Percentiles rank a stretch among this genome's conserved stretches.
Evolutionary conservation across 2,329 filamentous ascomycete genomes (phyloP).

Genomic region (Triangularia verruculosa): DNA sequence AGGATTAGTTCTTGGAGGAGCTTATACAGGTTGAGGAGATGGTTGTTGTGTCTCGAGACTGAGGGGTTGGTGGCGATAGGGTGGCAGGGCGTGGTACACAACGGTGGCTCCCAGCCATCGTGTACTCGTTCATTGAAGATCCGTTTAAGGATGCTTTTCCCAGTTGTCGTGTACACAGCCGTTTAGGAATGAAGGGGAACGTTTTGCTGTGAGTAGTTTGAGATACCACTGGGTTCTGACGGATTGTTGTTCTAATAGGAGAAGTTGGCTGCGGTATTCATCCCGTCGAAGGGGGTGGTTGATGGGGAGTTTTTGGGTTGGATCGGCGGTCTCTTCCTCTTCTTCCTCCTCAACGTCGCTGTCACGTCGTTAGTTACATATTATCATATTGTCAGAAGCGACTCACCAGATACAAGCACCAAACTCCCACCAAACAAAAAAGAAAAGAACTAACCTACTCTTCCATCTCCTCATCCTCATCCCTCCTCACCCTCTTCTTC

Average conservation of each 20-base stretch:
- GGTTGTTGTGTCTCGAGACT: too few species aligned
- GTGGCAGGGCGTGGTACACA: too few species aligned
- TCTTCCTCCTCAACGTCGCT: not conserved
- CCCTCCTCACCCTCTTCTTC: slow-evolving; percentile 1
- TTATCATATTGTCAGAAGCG: not conserved
- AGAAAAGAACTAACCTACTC: not conserved
- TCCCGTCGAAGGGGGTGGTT: not conserved
- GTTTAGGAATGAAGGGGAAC: not conserved
- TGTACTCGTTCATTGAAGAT: too few species aligned
- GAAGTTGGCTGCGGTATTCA: not conserved
- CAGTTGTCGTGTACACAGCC: not conserved
- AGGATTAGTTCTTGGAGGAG: too few species aligned
- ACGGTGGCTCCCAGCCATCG: too few species aligned
- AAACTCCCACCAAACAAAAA: too few species aligned
- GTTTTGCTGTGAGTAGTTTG: not conserved
- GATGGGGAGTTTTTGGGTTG: not conserved
- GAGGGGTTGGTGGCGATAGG: too few species aligned
- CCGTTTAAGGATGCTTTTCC: too few species aligned
- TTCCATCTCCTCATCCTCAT: slow-evolving; percentile 6
- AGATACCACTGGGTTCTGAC: not conserved
- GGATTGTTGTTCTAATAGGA: not conserved
- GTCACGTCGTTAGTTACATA: not conserved
- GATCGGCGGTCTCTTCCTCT: not conserved
- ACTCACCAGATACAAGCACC: not conserved
- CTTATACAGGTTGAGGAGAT: too few species aligned